A percentile compares a stretch with the other conserved stretches of the same genome.
Conservation (phyloP, 1,139 yeast genomes). For the Yamadazyma atmosphaerica region DNA sequence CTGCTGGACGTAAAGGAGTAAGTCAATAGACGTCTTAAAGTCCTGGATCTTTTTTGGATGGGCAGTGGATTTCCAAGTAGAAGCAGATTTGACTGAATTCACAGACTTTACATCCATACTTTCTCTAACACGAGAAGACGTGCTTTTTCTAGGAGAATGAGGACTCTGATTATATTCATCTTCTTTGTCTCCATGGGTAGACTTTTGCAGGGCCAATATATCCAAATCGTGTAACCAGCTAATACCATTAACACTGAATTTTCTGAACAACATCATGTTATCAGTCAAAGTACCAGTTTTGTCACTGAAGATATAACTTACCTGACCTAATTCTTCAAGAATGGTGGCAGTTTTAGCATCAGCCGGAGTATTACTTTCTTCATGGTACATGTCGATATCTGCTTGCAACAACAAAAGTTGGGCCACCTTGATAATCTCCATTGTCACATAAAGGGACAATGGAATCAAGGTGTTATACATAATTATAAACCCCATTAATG, state of each 20-base stretch:
- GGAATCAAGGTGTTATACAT: constrained; percentile 98
- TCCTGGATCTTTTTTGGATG: constrained; percentile 34
- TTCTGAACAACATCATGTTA: constrained; percentile 82
- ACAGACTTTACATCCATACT: constrained; percentile 28
- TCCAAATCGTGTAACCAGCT: constrained; percentile 87
- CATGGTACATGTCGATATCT: constrained; percentile 95
- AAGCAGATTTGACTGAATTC: constrained; percentile 20
- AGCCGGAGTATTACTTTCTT: constrained; percentile 82
- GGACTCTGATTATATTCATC: neutral
- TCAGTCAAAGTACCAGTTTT: constrained; percentile 97
- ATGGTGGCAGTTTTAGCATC: constrained; percentile 95
- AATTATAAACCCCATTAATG: constrained; percentile 92
- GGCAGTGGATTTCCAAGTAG: constrained; percentile 41
- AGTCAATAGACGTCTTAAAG: constrained; percentile 42
- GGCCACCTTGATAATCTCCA: constrained; percentile 90
- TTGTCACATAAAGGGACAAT: constrained; percentile 88
- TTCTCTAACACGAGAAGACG: constrained; percentile 33
- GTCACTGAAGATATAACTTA: constrained; percentile 90
- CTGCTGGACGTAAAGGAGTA: constrained; percentile 66
- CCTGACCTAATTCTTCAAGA: constrained; percentile 95
- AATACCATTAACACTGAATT: constrained; percentile 80
- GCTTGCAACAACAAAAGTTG: constrained; percentile 79
- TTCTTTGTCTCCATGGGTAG: neutral
- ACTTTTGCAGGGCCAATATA: constrained; percentile 17
- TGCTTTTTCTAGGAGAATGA: constrained; percentile 23